A percentile compares a stretch with the other conserved stretches of the same genome.
Conservation (phyloP, 805 yeast species). For the Kluyveromyces lactis region DNA sequence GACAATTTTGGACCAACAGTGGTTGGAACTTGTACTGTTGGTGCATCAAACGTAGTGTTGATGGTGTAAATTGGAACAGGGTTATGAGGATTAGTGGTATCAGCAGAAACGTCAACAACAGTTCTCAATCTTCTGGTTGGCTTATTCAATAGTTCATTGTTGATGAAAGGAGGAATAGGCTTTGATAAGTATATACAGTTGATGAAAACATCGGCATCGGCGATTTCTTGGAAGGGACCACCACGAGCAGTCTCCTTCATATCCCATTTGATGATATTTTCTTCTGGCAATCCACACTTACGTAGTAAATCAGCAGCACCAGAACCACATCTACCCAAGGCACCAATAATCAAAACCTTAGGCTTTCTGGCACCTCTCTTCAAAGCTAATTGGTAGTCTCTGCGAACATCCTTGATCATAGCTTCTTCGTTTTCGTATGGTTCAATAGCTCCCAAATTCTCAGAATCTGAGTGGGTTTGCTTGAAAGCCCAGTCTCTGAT, state of each 20-base stretch:
- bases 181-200: constrained; percentile 92
- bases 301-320: constrained; percentile 85
- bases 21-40: constrained; percentile 79
- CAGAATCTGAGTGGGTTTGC: constrained; percentile 57
- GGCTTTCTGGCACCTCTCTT: constrained; percentile 62
- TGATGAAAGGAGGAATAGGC: constrained; percentile 90
- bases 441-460: constrained; percentile 68
- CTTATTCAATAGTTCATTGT: constrained; percentile 55
- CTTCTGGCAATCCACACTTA: constrained; percentile 82
- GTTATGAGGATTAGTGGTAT: constrained; percentile 96
- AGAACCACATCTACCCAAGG: constrained; percentile 96
- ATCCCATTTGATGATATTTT: constrained; percentile 86
- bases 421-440: constrained; percentile 78
- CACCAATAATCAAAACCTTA: constrained; percentile 85
- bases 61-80: constrained; percentile 90
- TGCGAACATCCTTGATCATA: constrained; percentile 63
- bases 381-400: constrained; percentile 47
- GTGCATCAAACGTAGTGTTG: constrained; percentile 85
- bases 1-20: constrained; percentile 77
- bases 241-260: constrained; percentile 94
- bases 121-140: constrained; percentile 73
- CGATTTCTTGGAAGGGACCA: constrained; percentile 94
- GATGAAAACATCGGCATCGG: constrained; percentile 77
- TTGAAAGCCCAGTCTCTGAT: constrained; percentile 91
- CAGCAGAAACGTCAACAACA: constrained; percentile 97